Percentiles rank a stretch among this genome's conserved stretches.
These are phyloP conservation scores for Sclerotinia trifoliorum DNA, from an alignment of 2,329 filamentous ascomycete genomes.

Conservation along the genomic window DNA sequence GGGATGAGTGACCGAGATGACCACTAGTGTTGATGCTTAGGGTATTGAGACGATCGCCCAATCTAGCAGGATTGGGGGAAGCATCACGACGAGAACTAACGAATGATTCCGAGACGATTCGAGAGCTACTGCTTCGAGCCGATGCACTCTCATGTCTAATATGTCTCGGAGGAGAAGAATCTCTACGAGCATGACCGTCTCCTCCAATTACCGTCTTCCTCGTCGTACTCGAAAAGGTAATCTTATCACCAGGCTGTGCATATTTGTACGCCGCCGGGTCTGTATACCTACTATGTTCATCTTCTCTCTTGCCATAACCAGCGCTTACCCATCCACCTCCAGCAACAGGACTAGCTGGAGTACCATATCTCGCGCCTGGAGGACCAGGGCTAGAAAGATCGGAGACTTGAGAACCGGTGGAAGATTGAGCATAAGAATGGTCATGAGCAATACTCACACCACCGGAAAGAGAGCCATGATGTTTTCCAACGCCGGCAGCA, in stretches of 20 bases:
- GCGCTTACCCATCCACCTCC: constrained; percentile 12
- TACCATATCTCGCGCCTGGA: constrained; percentile 10
- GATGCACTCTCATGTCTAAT: constrained; percentile 21
- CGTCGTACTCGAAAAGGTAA: constrained; percentile 38
- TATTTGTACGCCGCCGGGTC: constrained; percentile 43
- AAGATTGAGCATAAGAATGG: constrained; percentile 22
- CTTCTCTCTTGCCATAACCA: constrained; percentile 17
- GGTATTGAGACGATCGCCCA: constrained; percentile 36
- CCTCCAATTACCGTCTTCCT: constrained; percentile 28
- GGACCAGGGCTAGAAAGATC: not conserved
- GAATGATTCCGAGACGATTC: constrained; percentile 30
- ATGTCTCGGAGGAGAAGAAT: constrained; percentile 16
- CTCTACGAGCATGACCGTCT: constrained; percentile 22
- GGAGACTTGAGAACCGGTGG: constrained; percentile 1
- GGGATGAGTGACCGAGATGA: constrained; percentile 27
- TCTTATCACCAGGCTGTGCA: constrained; percentile 41
- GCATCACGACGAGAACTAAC: constrained; percentile 33
- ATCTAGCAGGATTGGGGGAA: constrained; percentile 33
- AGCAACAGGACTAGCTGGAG: constrained; percentile 4
- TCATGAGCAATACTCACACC: constrained; percentile 33
- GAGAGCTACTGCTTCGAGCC: constrained; percentile 26
- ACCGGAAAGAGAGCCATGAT: constrained; percentile 31
- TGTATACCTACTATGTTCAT: constrained; percentile 31
- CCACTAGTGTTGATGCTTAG: constrained; percentile 37
- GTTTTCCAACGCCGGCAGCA: constrained; percentile 24